These are phyloP conservation scores for Elasticomyces elasticus DNA, from an alignment of 495 filamentous ascomycete genomes.

Conservation along the genomic window DNA sequence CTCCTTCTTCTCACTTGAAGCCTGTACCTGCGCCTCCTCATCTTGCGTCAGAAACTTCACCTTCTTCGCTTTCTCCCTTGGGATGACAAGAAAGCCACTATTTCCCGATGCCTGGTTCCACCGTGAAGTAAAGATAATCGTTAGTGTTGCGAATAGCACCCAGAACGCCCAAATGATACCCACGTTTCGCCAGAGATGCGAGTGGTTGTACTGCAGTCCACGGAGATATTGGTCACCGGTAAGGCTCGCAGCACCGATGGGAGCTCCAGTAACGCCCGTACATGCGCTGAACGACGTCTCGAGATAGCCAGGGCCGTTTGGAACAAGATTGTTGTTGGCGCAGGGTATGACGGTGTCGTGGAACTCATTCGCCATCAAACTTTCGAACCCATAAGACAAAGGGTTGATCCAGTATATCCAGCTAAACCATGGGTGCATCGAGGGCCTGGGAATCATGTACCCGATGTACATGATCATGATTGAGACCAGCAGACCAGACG, in stretches of 20 bases:
- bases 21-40: constrained; percentile 28
- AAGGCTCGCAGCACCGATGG: constrained; percentile 43
- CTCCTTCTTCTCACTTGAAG: constrained; percentile 26
- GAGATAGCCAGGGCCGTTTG: not conserved
- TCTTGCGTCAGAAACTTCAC: constrained; percentile 46
- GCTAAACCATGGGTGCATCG: constrained; percentile 71
- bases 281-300: constrained; percentile 44
- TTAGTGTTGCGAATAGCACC: not conserved
- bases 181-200: constrained; percentile 67
- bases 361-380: constrained; percentile 84
- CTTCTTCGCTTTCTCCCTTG: constrained; percentile 73
- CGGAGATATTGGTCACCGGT: constrained; percentile 59
- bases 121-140: constrained; percentile 3
- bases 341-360: constrained; percentile 41
- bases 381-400: constrained; percentile 74
- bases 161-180: constrained; percentile 59
- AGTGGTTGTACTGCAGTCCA: constrained; percentile 49
- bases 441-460: constrained; percentile 63
- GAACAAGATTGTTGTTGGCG: not conserved
- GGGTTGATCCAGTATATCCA: constrained; percentile 84
- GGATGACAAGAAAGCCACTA: constrained; percentile 53
- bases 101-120: constrained; percentile 50
- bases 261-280: constrained; percentile 45
- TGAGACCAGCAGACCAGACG: constrained; percentile 36
- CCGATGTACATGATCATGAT: constrained; percentile 71